These are phyloP conservation scores for Inga leiocalycina DNA, from an alignment of 306 rosid genomes.

Conservation along the genomic window DNA sequence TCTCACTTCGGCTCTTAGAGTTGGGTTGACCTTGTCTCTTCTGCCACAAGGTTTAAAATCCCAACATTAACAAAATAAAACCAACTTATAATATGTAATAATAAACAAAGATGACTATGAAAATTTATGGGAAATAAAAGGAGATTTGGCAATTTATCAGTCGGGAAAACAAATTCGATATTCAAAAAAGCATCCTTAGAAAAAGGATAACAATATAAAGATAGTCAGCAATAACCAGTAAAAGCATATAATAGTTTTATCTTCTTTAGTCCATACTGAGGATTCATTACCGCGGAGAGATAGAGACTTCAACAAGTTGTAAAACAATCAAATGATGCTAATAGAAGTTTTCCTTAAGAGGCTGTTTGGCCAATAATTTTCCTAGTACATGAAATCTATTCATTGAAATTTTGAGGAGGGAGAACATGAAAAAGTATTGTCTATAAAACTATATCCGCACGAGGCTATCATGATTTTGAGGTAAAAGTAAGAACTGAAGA, in stretches of 20 bases:
- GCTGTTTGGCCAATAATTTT: too few species aligned
- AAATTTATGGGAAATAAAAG: not conserved
- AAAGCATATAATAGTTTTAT: not conserved
- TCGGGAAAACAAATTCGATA: not conserved
- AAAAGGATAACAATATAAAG: not conserved
- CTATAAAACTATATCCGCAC: not conserved
- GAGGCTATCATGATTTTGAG: not conserved
- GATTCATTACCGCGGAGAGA: too few species aligned
- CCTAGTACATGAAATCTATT: too few species aligned
- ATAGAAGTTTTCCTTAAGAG: too few species aligned
- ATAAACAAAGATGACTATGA: slow-evolving; percentile 14
- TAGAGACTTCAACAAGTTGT: too few species aligned
- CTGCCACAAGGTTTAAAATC: slow-evolving; percentile 46
- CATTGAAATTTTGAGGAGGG: too few species aligned
- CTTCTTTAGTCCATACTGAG: too few species aligned
- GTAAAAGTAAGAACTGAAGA: not conserved
- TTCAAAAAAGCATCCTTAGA: not conserved
- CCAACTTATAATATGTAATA: not conserved
- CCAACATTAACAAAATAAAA: slow-evolving; percentile 9
- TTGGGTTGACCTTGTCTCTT: slow-evolving; percentile 77
- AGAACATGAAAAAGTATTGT: too few species aligned
- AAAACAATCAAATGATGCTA: too few species aligned
- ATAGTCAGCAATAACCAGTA: not conserved
- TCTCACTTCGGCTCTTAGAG: slow-evolving; percentile 95
- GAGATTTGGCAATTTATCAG: not conserved